Base-by-base conservation (phyloP, 208 protist species). In the Novymonas esmeraldas region DNA sequence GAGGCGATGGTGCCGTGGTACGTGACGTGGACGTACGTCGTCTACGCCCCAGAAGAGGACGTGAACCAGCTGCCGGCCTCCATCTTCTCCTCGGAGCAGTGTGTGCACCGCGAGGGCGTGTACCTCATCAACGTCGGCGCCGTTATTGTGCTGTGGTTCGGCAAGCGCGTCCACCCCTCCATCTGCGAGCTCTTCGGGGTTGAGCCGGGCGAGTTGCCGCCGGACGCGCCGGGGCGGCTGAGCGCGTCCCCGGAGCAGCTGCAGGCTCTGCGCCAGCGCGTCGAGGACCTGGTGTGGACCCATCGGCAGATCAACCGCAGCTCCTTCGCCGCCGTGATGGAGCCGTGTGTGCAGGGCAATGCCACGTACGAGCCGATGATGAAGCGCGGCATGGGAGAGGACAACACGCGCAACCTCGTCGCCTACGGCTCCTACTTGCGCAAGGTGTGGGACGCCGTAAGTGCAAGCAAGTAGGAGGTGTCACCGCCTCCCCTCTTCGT, bases 121-220 rank as follows among this genome's bases (percentile, higher is more conserved):
- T 87, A 81, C 56, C 79, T 95, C 28, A 72, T 87, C 51, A 84
- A 90, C 54, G 57, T 87, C 33, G 83, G 82, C 7, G 28, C 42
- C 0, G 73, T 83, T 14, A 64, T 95, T 2, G 85, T 95, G 29
- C 46, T 95, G 66, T 95, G 87, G 87, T 90, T 84, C 42, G 87
- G 90, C 45, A 78, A 79, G 42, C 63, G 67, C 20, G 70, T 67
- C 10, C 66, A 92, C 41, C 71, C 68, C 1, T 20, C 50, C n/a
- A 60, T 95, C 2, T 61, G 84, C 44, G 34, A 67, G 18, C 70
- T 78, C 1, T 79, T 95, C n/a, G 85, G 83, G 4, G 34, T 90
- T 0, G 61, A 71, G 29, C 59, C 57, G 38, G 36, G 49, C 14
- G 81, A 88, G 29, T 52, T 58, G 11, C 34, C 59, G 0, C 41